phyloP scores from a whole-genome alignment of 2,329 filamentous ascomycete genomes.

The Xylaria arbuscula region DNA sequence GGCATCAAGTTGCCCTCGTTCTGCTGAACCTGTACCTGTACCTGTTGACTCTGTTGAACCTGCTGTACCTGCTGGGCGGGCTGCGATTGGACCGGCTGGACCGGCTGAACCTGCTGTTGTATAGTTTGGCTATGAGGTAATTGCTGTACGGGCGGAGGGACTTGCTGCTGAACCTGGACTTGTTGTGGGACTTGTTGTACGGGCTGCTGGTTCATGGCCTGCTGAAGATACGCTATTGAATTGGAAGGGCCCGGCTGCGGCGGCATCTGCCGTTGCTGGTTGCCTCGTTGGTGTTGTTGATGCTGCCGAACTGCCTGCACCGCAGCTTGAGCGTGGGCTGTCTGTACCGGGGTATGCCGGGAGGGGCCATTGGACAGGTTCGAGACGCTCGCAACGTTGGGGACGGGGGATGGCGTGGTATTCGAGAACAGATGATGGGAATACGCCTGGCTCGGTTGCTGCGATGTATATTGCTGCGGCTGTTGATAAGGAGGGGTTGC shows the following conservation, averaged over 20 bases:
- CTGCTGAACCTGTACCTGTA: slow-evolving; percentile 46
- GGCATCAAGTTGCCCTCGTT: slow-evolving; percentile 49
- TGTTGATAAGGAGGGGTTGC: slow-evolving; percentile 66
- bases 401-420: slow-evolving; percentile 59
- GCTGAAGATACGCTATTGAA: slow-evolving; percentile 50
- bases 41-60: slow-evolving; percentile 35
- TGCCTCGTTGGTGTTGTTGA: slow-evolving; percentile 48
- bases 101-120: slow-evolving; percentile 45
- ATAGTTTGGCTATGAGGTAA: slow-evolving; percentile 50
- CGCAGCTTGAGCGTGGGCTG: slow-evolving; percentile 55
- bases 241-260: slow-evolving; percentile 47
- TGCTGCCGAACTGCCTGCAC: slow-evolving; percentile 50
- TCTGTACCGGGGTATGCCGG: slow-evolving; percentile 57
- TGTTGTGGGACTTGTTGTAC: slow-evolving; percentile 47
- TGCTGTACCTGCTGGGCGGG: slow-evolving; percentile 45
- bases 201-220: slow-evolving; percentile 50
- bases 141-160: slow-evolving; percentile 48
- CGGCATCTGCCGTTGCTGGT: slow-evolving; percentile 51
- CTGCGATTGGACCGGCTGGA: slow-evolving; percentile 44
- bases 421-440: slow-evolving; percentile 65
- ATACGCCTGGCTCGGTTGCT: slow-evolving; percentile 63
- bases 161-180: slow-evolving; percentile 42
- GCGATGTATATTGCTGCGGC: slow-evolving; percentile 63
- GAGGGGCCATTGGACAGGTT: slow-evolving; percentile 63
- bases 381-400: slow-evolving; percentile 60